These are phyloP conservation scores for Amoebophrya sp. DNA, from an alignment of 169 alveolate genomes.

Conservation along the genomic window DNA sequence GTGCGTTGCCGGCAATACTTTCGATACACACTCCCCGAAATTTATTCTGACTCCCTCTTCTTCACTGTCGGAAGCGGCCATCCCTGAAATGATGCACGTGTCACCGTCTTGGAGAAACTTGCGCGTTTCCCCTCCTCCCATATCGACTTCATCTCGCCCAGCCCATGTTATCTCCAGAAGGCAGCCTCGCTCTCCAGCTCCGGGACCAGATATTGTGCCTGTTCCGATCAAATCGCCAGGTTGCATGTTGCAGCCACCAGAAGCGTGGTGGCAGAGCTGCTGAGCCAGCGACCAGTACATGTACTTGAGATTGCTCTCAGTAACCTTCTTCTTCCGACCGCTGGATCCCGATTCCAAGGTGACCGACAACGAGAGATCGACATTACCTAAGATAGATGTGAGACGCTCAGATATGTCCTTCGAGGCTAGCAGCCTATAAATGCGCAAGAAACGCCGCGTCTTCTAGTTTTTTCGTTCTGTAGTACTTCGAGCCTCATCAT, in stretches of 20 bases:
- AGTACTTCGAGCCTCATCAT: too few species aligned
- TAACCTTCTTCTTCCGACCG: too few species aligned
- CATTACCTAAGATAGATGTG: too few species aligned
- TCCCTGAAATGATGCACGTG: neutral
- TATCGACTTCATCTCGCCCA: neutral
- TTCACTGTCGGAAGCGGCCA: too few species aligned
- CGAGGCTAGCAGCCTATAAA: too few species aligned
- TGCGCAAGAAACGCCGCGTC: too few species aligned
- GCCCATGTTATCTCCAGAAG: slow-evolving; percentile 2
- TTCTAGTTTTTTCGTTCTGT: too few species aligned
- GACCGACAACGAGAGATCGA: too few species aligned
- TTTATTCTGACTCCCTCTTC: neutral
- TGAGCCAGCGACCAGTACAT: slow-evolving; percentile 64
- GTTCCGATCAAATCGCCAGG: slow-evolving; percentile 70
- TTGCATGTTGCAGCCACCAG: slow-evolving; percentile 61
- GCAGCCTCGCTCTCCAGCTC: neutral
- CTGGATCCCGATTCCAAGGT: too few species aligned
- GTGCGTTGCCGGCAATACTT: neutral
- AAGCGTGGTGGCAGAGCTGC: slow-evolving; percentile 66
- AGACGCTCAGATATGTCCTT: too few species aligned
- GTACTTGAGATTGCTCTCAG: neutral
- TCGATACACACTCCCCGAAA: neutral
- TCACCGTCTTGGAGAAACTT: neutral
- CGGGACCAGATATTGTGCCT: slow-evolving; percentile 58
- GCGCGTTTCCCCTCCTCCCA: neutral